phyloP scores from a whole-genome alignment of 1,139 yeast genomes.

The Debaryomycetaceae sp. region DNA sequence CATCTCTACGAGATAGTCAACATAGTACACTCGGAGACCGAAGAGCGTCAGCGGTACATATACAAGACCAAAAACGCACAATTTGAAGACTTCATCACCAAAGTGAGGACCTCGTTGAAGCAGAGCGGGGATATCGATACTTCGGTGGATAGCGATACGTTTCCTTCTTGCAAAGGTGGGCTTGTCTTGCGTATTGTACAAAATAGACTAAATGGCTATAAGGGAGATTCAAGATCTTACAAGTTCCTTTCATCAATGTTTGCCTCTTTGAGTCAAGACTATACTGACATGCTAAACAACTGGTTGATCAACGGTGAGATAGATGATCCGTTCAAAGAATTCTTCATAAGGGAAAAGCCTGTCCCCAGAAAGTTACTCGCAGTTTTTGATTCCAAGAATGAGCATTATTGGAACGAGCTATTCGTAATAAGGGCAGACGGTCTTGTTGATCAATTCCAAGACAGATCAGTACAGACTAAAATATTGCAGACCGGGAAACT shows the following conservation, averaged over 20 bases:
- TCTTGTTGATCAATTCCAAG: conserved; percentile 60
- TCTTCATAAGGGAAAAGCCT: conserved; percentile 55
- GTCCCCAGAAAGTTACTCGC: conserved; percentile 28
- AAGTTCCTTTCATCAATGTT: conserved; percentile 52
- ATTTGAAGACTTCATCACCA: conserved; percentile 34
- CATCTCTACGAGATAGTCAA: conserved; percentile 57
- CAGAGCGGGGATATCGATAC: conserved; percentile 44
- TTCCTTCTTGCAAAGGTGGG: conserved; percentile 66
- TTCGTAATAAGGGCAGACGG: conserved; percentile 76
- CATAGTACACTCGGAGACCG: conserved; percentile 40
- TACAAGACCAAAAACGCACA: conserved; percentile 21
- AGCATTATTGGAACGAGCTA: conserved; percentile 84
- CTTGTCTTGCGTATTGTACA: conserved; percentile 61
- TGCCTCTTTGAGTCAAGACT: conserved; percentile 59
- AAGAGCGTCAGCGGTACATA: conserved; percentile 13
- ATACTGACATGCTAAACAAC: conserved; percentile 62
- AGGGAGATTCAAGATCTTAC: conserved; percentile 64
- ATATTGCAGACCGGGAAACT: conserved; percentile 83
- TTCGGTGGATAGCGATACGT: conserved; percentile 50
- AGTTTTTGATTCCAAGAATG: conserved; percentile 51
- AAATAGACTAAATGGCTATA: conserved; percentile 48
- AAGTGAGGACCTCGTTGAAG: conserved; percentile 39
- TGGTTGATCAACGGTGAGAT: conserved; percentile 80
- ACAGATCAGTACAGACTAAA: conserved; percentile 56
- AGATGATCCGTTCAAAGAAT: conserved; percentile 80